These are phyloP conservation scores for Notholithocarpus densiflorus DNA, from an alignment of 306 rosid species.

Conservation along the genomic window DNA sequence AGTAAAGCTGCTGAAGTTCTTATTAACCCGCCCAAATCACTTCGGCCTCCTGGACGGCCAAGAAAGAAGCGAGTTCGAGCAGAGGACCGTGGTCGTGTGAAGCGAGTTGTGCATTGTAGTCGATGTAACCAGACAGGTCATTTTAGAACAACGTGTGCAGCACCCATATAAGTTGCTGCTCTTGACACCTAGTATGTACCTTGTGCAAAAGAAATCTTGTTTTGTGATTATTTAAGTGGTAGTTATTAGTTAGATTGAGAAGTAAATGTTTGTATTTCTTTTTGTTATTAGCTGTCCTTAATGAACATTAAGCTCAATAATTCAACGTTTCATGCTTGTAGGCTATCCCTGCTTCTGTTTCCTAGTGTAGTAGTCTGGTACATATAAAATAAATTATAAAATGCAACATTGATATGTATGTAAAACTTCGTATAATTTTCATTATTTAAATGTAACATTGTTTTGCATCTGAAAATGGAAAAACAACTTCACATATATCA, in stretches of 20 bases:
- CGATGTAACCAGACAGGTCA: constrained; percentile 92
- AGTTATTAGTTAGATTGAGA: constrained; percentile 31
- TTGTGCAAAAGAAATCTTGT: constrained; percentile 25
- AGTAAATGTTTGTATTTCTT: constrained; percentile 30
- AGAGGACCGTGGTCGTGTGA: constrained; percentile 81
- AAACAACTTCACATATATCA: too few species aligned
- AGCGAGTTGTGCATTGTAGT: constrained; percentile 89
- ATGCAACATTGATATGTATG: too few species aligned
- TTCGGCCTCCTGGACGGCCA: constrained; percentile 77
- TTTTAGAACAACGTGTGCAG: constrained; percentile 89
- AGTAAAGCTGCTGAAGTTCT: constrained; percentile 35
- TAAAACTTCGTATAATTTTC: too few species aligned
- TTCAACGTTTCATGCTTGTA: neutral
- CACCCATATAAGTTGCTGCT: constrained; percentile 51
- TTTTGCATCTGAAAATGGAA: too few species aligned
- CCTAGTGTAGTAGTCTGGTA: too few species aligned
- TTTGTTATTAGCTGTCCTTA: constrained; percentile 21
- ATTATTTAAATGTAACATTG: too few species aligned
- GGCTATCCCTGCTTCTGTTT: too few species aligned
- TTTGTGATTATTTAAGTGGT: constrained; percentile 35
- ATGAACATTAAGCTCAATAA: constrained; percentile 26
- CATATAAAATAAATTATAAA: too few species aligned
- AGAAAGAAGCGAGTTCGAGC: constrained; percentile 84
- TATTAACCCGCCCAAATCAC: constrained; percentile 80
- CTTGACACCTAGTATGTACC: neutral